These are phyloP conservation scores for Lentinus polychrous DNA, from an alignment of 1,284 basidiomycete genomes.

Conservation along the genomic window DNA sequence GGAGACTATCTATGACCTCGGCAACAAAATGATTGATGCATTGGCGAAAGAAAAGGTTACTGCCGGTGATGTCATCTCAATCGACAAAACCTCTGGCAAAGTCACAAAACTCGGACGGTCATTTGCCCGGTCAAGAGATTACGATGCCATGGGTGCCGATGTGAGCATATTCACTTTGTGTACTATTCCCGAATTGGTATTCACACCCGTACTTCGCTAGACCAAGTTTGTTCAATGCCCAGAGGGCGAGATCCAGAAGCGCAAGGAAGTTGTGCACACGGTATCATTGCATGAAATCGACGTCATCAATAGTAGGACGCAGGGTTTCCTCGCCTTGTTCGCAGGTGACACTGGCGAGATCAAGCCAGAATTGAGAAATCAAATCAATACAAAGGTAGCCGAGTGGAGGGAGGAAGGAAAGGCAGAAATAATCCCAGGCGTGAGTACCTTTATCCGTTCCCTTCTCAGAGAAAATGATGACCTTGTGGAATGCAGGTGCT, in stretches of 20 bases:
- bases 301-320: slow-evolving; percentile 97
- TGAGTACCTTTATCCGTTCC: slow-evolving; percentile 35
- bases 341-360: slow-evolving; percentile 97
- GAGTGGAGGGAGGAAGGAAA: slow-evolving; percentile 99
- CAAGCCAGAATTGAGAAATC: slow-evolving; percentile 93
- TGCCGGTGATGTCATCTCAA: slow-evolving; percentile 93
- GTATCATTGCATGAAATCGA: slow-evolving; percentile 98
- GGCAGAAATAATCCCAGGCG: slow-evolving; percentile 95
- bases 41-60: slow-evolving; percentile 95
- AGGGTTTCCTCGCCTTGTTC: slow-evolving; percentile 78
- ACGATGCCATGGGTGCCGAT: slow-evolving; percentile 98
- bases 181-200: neutral
- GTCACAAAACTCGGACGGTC: slow-evolving; percentile 94
- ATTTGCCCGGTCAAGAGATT: slow-evolving; percentile 94
- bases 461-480: neutral
- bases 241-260: slow-evolving; percentile 95
- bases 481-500: slow-evolving; percentile 49
- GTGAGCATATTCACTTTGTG: slow-evolving; percentile 41
- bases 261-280: slow-evolving; percentile 95
- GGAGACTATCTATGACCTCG: slow-evolving; percentile 99
- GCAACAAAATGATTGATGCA: slow-evolving; percentile 98
- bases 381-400: slow-evolving; percentile 94
- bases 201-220: slow-evolving; percentile 32
- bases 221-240: slow-evolving; percentile 98
- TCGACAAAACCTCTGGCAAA: slow-evolving; percentile 97